Base-by-base conservation (phyloP, 2,329 filamentous ascomycete species). In the Calonectria multiphialidica region DNA sequence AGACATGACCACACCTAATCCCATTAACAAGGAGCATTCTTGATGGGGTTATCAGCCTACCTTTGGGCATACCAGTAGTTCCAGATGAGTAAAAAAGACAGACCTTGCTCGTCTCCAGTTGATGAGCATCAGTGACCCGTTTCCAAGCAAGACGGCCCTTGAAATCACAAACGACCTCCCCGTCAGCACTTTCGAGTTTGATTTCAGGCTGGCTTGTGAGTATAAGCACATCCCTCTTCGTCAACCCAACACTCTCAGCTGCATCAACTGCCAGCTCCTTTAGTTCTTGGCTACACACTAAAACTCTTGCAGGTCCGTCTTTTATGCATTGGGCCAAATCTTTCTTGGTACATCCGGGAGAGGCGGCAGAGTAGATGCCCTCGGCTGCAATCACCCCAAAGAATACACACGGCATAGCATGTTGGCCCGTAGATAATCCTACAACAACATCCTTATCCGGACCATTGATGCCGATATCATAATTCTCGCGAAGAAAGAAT, bases 361-460 rank as follows among this genome's bases (percentile, higher is more conserved):
- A 88, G 0, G 88, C 89, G 5, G 89, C 87, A 8, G 88, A 89
- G 75, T 90, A 92, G 28, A 92, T 86, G 18, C 89, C 90, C 1
- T 87, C 90, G 1, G 90, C 89, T 6, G 88, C 90, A 61, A 92
- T 84, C 63, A 91, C 86, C 13, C 87, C 88, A 74, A 86, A 91
- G 76, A 90, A 89, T 1, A 90, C 74, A 10, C 86, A 83, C 0
- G 89, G 86, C 0, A 91, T 82, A 8, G 90, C 83, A 55, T 87
- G 86, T 74, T 91, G 88, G 1, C 90, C 90, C 0, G 87, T 87
- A 1, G 88, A 90, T 35, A 92, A 86, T 23, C 87, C 84, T 3
- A 90, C 87, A 16, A 91, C 88, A 5, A 91, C 86, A 74, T 91
- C 88, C 66, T 85, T 85, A 42, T 83, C 86, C 0, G 86, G 83